phyloP scores from a whole-genome alignment of 2,329 filamentous ascomycete species.

The Penicillium concentricum region DNA sequence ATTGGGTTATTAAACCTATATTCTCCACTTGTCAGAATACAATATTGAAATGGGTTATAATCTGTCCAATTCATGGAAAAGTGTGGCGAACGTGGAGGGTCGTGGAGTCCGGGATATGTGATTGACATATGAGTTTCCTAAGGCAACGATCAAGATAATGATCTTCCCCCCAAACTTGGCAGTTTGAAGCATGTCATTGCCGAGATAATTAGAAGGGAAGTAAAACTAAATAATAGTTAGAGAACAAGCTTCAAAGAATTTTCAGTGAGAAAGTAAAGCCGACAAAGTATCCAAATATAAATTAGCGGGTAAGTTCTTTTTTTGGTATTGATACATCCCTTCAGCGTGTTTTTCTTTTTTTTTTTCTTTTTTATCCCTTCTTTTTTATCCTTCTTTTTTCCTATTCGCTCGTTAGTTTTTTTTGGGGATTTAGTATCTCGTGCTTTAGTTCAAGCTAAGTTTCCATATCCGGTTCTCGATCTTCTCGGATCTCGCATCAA shows the following conservation, averaged over 20 bases:
- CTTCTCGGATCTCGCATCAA: constrained; percentile 1
- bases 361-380: neutral
- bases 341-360: neutral
- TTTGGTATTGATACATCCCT: neutral
- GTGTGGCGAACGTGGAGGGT: neutral
- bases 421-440: neutral
- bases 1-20: neutral
- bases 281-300: too few relatives aligned
- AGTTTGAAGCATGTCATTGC: neutral
- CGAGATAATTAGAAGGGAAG: too few relatives aligned
- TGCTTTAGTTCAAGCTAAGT: neutral
- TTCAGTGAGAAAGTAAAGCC: too few relatives aligned
- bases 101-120: neutral
- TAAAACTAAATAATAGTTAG: too few relatives aligned
- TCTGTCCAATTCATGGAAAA: neutral
- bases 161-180: neutral
- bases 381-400: neutral
- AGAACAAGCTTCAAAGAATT: too few relatives aligned
- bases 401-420: neutral
- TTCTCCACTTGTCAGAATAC: neutral
- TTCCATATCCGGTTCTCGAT: neutral
- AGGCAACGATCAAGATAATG: neutral
- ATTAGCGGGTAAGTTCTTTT: neutral
- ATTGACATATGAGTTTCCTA: neutral
- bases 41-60: neutral